Percentiles rank a stretch among this genome's conserved stretches.
Conservation (phyloP, 768 basidiomycete genomes). For the Suillus plorans region DNA sequence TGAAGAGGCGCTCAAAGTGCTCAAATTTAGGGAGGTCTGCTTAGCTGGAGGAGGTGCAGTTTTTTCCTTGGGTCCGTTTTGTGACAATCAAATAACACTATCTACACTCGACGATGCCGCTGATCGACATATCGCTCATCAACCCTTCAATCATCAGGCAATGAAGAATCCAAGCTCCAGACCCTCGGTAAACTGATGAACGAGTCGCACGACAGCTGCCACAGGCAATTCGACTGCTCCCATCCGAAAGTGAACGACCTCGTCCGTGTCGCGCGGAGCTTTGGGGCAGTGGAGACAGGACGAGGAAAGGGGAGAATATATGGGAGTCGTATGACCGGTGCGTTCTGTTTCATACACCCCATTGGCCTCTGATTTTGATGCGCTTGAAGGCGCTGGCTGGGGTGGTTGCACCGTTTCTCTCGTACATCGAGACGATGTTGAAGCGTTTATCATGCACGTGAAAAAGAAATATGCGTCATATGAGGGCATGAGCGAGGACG, state of each 20-base stretch:
- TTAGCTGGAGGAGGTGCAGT: conserved; percentile 38
- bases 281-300: conserved; percentile 49
- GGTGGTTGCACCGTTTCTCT: conserved; percentile 88
- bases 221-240: conserved; percentile 72
- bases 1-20: conserved; percentile 77
- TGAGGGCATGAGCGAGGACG: conserved; percentile 53
- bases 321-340: conserved; percentile 84
- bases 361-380: neutral
- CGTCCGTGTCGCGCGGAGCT: conserved; percentile 47
- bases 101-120: neutral
- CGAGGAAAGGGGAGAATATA: conserved; percentile 40
- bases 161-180: conserved; percentile 34
- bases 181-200: conserved; percentile 75
- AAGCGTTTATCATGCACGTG: conserved; percentile 61
- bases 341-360: conserved; percentile 11
- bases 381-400: conserved; percentile 75
- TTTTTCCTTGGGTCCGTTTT: neutral
- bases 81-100: neutral
- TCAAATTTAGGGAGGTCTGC: conserved; percentile 73
- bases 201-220: conserved; percentile 72
- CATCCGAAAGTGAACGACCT: conserved; percentile 78
- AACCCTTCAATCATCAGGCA: conserved; percentile 3
- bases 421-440: conserved; percentile 62
- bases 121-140: neutral
- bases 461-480: conserved; percentile 66